Percentiles rank a stretch among this genome's conserved stretches.
Conservation (phyloP, 441 rosid species). For the Kokia cookei region DNA sequence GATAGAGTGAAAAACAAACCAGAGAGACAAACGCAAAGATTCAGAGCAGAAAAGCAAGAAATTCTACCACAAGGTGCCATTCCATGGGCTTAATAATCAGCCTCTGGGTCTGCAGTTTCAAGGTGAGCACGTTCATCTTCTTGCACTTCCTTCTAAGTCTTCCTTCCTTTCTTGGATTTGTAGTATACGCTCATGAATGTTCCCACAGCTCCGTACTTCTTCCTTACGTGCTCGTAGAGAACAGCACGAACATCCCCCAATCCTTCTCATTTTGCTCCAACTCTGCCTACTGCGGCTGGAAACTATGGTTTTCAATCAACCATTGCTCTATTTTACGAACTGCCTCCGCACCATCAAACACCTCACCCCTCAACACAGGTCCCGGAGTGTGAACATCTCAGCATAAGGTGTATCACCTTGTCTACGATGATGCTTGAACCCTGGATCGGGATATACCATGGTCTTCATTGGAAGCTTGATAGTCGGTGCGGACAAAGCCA, state of each 20-base stretch:
- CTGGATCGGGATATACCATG: constrained; percentile 86
- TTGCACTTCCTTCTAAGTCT: constrained; percentile 95
- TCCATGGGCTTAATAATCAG: constrained; percentile 22
- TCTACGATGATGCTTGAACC: constrained; percentile 66
- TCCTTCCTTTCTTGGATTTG: constrained; percentile 95
- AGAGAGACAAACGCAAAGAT: constrained; percentile 3
- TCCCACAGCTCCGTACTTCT: constrained; percentile 84
- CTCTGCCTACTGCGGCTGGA: constrained; percentile 95
- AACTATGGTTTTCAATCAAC: constrained; percentile 87
- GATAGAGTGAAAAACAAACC: background rate
- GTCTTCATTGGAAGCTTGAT: constrained; percentile 80
- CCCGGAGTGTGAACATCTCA: constrained; percentile 92
- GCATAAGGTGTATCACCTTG: constrained; percentile 88
- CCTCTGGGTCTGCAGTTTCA: constrained; percentile 73
- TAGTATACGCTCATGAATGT: constrained; percentile 98
- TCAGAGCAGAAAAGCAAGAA: background rate
- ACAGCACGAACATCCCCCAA: constrained; percentile 94
- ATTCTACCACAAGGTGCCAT: constrained; percentile 11
- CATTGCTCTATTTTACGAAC: constrained; percentile 85
- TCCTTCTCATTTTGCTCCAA: constrained; percentile 84
- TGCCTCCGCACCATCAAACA: constrained; percentile 74
- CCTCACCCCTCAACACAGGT: constrained; percentile 81
- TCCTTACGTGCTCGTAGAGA: constrained; percentile 78
- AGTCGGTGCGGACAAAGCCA: constrained; percentile 95
- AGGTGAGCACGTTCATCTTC: constrained; percentile 90